Base-by-base conservation (phyloP, 306 rosid genomes). In the Castanopsis chinensis region DNA sequence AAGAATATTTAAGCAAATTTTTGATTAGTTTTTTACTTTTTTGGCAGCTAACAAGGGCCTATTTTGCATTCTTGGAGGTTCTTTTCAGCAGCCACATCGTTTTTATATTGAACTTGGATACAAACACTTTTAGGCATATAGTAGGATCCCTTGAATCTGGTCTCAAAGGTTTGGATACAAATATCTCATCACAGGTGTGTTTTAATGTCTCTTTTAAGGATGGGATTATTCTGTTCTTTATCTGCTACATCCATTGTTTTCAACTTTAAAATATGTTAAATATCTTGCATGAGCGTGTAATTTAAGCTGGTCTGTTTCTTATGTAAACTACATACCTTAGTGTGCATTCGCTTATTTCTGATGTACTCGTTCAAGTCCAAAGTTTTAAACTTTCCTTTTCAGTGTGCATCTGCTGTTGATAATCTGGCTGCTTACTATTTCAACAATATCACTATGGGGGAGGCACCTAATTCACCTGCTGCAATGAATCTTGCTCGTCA, bases 371-470 rank as follows among this genome's bases (percentile, higher is more conserved):
- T 77, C 49, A 58, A 58, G 74, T 41, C 72, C 59, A 61, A 79
- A 72, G 73, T 67, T 63, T 35, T 67, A 20, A 76, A 80, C 77
- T 71, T 85, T 78, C 65, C 71, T 58, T 79, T 82, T 72, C 97
- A 96, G 99, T 96, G 98, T 87, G 99, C 99, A 55, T 96, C 99
- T 45, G 92, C 99, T 85, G 94, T 96, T 70, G 99, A 96, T 81
- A 91, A 90, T 82, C 71, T 96, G 93, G 99, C 96, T 82, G 96
- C 96, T 77, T 93, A 83, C 87, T 96, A 91, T 83, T 96, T 96
- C 85, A 96, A 91, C 90, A 96, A 93, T 85, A 89, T 93, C 73
- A 88, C 96, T 15, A 83, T 89, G 99, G 99, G 98, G 69, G 99
- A 96, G 90, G 93, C 90, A 70, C 98, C 93, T 28, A 89, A 91